Evolutionary conservation across 2,329 filamentous ascomycete genomes (phyloP), one percentile per base, ranked within the genome.

Genomic region (Fusarium praegraminearum): DNA sequence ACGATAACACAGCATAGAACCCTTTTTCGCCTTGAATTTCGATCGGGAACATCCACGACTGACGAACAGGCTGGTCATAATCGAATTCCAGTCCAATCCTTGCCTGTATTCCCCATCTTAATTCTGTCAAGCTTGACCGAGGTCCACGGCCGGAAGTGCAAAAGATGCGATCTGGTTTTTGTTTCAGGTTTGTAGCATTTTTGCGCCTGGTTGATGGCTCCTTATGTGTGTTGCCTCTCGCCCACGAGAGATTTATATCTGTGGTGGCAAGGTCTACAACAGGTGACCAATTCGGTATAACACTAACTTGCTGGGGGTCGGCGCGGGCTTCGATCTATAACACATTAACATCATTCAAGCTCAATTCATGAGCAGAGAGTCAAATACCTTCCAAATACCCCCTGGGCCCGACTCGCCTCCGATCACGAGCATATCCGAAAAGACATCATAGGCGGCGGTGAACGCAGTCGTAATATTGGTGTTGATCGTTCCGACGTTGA

Each of bases 381-480:
- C 22, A 50, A 85, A 81, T 78, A 92, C 89, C 79, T 89, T 88
- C 82, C 91, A 95, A 8, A 96, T 84, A 1, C 90, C 89, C 9
- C 94, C 94, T 64, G 90, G 87, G 11, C 93, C 92, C 55, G 90
- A 91, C 69, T 92, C 90, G 1, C 95, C 94, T 7, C 91, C 92
- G 49, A 91, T 88, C 36, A 97, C 86, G 47, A 97, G 82, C n/a
- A 97, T 85, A 77, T 97, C 94, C 4, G 89, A 89, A 61, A 87
- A 89, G 36, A 85, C 82, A 67, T 88, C 87, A 49, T 87, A 89
- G n/a, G 92, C 84, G 55, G 90, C 92, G 53, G 93, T 91, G 77
- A 98, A 97, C 4, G 93, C 93, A 4, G 87, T 90, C 61, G 93
- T 91, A 47, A 97, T 91, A 64, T 92, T 93, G 73, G 91, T 91